Evolutionary conservation across 2,329 filamentous ascomycete genomes (phyloP).

Genomic region (Fusarium ambrosium): DNA sequence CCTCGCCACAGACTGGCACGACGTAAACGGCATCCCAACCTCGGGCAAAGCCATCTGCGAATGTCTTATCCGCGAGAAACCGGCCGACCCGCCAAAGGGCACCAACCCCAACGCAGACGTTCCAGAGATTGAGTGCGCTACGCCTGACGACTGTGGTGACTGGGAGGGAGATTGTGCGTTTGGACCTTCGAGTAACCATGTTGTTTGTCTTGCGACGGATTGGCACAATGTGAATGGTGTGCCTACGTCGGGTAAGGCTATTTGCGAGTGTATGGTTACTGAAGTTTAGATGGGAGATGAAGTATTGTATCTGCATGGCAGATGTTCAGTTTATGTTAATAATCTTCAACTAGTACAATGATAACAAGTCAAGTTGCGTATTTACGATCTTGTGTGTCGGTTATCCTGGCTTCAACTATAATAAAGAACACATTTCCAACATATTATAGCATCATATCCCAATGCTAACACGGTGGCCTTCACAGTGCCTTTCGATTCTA

Average conservation of each 20-base stretch:
- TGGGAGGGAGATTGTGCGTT: neutral
- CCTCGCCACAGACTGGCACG: constrained; percentile 1
- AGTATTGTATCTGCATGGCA: neutral
- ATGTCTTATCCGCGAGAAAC: constrained; percentile 4
- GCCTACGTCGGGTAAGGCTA: neutral
- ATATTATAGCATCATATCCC: too few species aligned
- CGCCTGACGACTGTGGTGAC: neutral
- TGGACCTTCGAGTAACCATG: neutral
- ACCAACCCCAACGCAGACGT: constrained; percentile 2
- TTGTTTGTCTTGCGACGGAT: neutral
- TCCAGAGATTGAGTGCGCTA: neutral
- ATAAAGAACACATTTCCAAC: too few species aligned
- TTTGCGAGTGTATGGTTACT: constrained; percentile 1
- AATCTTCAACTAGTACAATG: neutral
- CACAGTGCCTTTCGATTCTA: too few species aligned
- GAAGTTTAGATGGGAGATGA: neutral
- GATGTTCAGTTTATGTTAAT: neutral
- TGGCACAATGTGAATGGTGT: constrained; percentile 6
- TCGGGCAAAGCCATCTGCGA: constrained; percentile 2
- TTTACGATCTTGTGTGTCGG: too few species aligned
- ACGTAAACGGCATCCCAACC: neutral
- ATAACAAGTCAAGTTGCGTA: neutral
- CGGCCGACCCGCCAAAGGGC: neutral
- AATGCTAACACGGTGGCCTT: too few species aligned
- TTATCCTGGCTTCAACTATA: too few species aligned